Evolutionary conservation across 495 filamentous ascomycete genomes (phyloP), one percentile per base, ranked within the genome.

Genomic region (Xylaria scruposa): DNA sequence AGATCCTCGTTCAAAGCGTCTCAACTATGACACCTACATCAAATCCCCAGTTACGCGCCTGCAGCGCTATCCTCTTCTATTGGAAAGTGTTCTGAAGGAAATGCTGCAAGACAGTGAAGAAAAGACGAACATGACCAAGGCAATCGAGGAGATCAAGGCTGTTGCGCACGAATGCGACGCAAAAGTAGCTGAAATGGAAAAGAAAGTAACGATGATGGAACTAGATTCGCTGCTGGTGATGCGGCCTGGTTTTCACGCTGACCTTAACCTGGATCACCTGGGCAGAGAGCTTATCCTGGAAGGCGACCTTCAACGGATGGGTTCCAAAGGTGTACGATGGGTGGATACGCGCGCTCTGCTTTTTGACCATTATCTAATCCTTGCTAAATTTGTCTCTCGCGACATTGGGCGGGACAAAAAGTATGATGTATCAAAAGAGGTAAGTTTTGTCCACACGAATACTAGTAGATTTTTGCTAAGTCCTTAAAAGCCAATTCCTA

Each of bases 281-380:
- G 96, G 96, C 2, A 89, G 96, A 72, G 91, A 97, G 73, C 87
- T 99, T 53, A 90, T 98, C 74, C 93, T 90, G 78, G 89, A 93
- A 70, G 96, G 97, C 29, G 95, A 98, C 76, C 86, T 99, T 67
- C 94, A 97, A 78, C 87, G 96, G 68, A 90, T 92, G 76, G 94
- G 96, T 70, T 92, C 89, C 3, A 97, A 92, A 69, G 87, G 94
- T 44, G 95, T 99, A 75, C 90, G 89, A 60, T 95, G 94, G 89
- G 88, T 97, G 2, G 96, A 99, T 73, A 95, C 92, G 0, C 94
- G 97, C 79, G 94, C 92, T 12, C 88, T 99, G 54, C 87, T 99
- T 1, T 97, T 99, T 75, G 96, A 99, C 74, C 94, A 99, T 81
- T 99, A 97, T 78, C 85, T 99, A 29, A 94, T 99, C 49, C 82